These are phyloP conservation scores for Mucor sp. DNA, from an alignment of 371 early-diverging fungal genomes.

Conservation along the genomic window DNA sequence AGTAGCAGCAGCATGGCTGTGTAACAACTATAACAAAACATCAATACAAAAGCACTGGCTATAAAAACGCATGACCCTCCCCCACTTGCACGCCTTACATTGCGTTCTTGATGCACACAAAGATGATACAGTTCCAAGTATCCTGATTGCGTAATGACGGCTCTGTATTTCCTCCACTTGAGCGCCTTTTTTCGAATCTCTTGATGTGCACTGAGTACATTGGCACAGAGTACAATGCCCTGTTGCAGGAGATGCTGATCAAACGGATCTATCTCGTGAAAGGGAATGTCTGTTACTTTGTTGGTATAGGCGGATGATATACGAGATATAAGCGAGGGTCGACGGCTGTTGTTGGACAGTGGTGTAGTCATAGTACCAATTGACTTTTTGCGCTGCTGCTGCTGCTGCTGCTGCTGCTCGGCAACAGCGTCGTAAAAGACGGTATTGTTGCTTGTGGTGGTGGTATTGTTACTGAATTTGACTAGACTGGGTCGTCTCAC, in stretches of 20 bases:
- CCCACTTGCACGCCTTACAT: background rate
- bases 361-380: background rate
- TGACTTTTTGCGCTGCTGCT: background rate
- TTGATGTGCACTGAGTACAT: background rate
- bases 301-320: conserved; percentile 5
- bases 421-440: background rate
- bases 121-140: background rate
- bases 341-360: background rate
- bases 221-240: conserved; percentile 5
- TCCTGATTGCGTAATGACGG: background rate
- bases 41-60: background rate
- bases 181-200: background rate
- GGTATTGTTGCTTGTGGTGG: background rate
- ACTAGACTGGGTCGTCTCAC: background rate
- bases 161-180: conserved; percentile 7
- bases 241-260: background rate
- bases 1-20: background rate
- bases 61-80: background rate
- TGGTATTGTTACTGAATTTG: background rate
- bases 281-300: background rate
- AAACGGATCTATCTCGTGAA: background rate
- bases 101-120: background rate
- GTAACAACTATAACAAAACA: background rate
- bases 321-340: background rate
- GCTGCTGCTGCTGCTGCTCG: no score